Evolutionary conservation across 148 eudicot species (phyloP).

Genomic region (Heliosperma pusillum): DNA sequence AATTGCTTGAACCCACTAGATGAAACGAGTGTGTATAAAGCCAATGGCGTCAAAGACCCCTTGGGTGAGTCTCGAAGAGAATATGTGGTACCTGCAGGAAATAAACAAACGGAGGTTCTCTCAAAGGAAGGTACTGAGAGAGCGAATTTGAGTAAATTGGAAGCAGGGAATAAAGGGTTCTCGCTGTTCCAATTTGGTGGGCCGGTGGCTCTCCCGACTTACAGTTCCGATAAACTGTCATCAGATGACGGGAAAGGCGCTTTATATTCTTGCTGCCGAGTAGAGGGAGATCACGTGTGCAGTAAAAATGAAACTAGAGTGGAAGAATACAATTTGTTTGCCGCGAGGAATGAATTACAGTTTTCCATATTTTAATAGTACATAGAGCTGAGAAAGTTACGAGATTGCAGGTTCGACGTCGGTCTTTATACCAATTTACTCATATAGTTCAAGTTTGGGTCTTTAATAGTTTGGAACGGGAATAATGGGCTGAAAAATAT

Average conservation of each 20-base stretch:
- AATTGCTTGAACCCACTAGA: conserved; percentile 43
- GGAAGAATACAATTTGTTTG: conserved; percentile 94
- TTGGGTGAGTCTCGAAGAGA: conserved; percentile 29
- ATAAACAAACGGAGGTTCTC: conserved; percentile 24
- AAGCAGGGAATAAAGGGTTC: conserved; percentile 49
- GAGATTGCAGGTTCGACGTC: conserved; percentile 36
- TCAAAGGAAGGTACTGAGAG: conserved; percentile 27
- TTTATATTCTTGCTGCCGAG: conserved; percentile 26
- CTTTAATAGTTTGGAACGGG: conserved; percentile 39
- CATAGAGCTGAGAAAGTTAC: conserved; percentile 27
- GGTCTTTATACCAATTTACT: conserved; percentile 24
- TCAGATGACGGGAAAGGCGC: conserved; percentile 44
- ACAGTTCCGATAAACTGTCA: conserved; percentile 32
- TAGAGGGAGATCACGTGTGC: conserved; percentile 42
- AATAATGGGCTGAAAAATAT: conserved; percentile 43
- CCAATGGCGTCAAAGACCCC: conserved; percentile 30
- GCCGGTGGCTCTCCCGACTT: conserved; percentile 64
- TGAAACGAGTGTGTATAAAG: conserved; percentile 26
- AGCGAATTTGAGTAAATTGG: conserved; percentile 30
- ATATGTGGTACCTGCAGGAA: conserved; percentile 27
- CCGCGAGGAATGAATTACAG: conserved; percentile 69
- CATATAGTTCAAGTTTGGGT: conserved; percentile 37
- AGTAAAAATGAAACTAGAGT: conserved; percentile 50
- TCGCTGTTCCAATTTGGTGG: conserved; percentile 90
- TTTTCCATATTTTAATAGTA: conserved; percentile 62